Percentiles rank a stretch among this genome's conserved stretches.
Evolutionary conservation across 805 yeast species (phyloP).

Genomic region (Phaffomyces antillensis): DNA sequence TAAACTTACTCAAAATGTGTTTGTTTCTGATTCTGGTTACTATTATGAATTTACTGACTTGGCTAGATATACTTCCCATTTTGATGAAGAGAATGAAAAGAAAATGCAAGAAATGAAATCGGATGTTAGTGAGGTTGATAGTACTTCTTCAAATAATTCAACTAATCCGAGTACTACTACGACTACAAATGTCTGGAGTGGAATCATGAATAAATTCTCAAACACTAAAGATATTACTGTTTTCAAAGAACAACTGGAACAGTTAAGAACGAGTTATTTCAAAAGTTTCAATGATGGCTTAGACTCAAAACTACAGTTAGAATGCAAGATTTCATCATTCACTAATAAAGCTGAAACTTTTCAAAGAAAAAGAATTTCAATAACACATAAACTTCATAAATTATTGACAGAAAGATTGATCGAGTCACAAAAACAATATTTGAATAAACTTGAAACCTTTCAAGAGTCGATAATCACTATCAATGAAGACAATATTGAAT

Average conservation of each 20-base stretch:
- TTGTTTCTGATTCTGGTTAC: constrained; percentile 18
- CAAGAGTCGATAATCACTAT: not conserved
- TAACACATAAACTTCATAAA: constrained; percentile 9
- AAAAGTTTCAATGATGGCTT: constrained; percentile 4
- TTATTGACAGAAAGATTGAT: constrained; percentile 8
- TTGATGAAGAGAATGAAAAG: constrained; percentile 4
- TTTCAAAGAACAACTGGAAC: constrained; percentile 8
- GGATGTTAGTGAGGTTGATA: not conserved
- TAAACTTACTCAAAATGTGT: constrained; percentile 10
- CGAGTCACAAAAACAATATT: constrained; percentile 3
- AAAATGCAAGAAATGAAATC: not conserved
- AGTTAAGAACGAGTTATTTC: constrained; percentile 5
- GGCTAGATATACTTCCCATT: constrained; percentile 17
- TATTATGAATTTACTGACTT: constrained; percentile 24
- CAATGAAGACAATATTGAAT: constrained; percentile 5
- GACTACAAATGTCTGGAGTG: constrained; percentile 12
- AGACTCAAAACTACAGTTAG: constrained; percentile 8
- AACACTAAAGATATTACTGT: constrained; percentile 3
- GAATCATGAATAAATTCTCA: constrained; percentile 11
- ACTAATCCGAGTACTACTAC: not conserved
- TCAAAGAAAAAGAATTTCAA: constrained; percentile 13
- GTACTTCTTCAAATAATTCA: not conserved
- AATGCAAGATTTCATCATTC: constrained; percentile 3
- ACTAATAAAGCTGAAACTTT: constrained; percentile 12
- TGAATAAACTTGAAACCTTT: not conserved